Percentiles rank a stretch among this genome's conserved stretches.
Evolutionary conservation across 768 basidiomycete species (phyloP).

Genomic region (Podaxis carcinomalis): DNA sequence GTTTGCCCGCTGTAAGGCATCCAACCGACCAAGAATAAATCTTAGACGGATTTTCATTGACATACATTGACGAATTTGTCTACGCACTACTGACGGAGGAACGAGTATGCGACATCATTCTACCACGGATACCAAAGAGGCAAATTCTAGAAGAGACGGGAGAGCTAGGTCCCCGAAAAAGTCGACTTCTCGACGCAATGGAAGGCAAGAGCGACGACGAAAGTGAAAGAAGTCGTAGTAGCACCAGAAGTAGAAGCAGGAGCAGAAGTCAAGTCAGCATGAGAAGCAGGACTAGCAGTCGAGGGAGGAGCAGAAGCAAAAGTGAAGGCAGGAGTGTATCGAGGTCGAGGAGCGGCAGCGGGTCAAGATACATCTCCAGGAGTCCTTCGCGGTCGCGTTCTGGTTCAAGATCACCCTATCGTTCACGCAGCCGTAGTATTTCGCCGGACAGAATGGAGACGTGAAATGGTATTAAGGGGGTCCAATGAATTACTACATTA

Average conservation of each 20-base stretch:
- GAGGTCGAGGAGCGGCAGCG: slow-evolving; percentile 21
- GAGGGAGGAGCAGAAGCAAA: slow-evolving; percentile 28
- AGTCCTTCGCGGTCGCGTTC: slow-evolving; percentile 54
- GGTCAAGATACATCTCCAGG: slow-evolving; percentile 60
- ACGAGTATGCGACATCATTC: slow-evolving; percentile 92
- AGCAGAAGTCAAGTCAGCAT: slow-evolving; percentile 11
- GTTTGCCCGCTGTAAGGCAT: neutral
- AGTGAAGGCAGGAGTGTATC: slow-evolving; percentile 23
- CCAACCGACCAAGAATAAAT: slow-evolving; percentile 1
- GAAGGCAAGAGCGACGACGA: slow-evolving; percentile 62
- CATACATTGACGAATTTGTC: slow-evolving; percentile 90
- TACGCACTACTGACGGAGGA: slow-evolving; percentile 83
- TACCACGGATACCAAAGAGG: slow-evolving; percentile 85
- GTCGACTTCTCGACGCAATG: slow-evolving; percentile 84
- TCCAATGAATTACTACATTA: slow-evolving; percentile 13
- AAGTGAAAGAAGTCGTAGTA: slow-evolving; percentile 37
- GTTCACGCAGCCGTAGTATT: slow-evolving; percentile 55
- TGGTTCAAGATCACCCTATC: slow-evolving; percentile 35
- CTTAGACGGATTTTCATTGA: slow-evolving; percentile 79
- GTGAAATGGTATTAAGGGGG: slow-evolving; percentile 16
- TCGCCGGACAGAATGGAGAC: slow-evolving; percentile 53
- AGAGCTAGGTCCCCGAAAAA: slow-evolving; percentile 81
- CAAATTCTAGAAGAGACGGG: slow-evolving; percentile 88
- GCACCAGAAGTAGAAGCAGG: slow-evolving; percentile 18
- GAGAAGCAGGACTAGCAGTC: slow-evolving; percentile 18